Conservation (phyloP, 805 yeast genomes). For the Candida hispaniensis region DNA sequence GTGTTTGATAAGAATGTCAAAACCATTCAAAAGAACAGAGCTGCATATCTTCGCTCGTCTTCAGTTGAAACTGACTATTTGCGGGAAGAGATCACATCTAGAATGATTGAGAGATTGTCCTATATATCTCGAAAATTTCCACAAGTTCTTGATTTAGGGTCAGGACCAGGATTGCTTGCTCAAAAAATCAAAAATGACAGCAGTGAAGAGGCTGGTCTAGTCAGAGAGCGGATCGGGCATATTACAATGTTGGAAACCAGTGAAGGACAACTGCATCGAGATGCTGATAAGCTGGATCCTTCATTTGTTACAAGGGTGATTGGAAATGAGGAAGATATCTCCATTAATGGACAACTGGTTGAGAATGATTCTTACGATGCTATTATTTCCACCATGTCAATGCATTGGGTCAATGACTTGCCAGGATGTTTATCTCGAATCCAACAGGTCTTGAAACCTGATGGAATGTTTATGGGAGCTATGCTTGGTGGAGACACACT, state of each 20-base stretch:
- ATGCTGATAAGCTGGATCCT: conserved; percentile 37
- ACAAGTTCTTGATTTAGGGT: conserved; percentile 59
- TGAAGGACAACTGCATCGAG: conserved; percentile 41
- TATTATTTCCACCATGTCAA: conserved; percentile 56
- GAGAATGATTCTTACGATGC: conserved; percentile 52
- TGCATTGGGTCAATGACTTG: conserved; percentile 84
- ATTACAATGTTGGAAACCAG: conserved; percentile 62
- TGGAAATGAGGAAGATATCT: conserved; percentile 52
- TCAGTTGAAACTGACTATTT: conserved; percentile 58
- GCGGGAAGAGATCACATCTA: conserved; percentile 59
- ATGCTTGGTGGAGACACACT: conserved; percentile 78
- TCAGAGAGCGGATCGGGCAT: conserved; percentile 41
- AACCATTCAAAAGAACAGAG: conserved; percentile 45
- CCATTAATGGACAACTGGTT: conserved; percentile 19
- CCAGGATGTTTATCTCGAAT: conserved; percentile 51
- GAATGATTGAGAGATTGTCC: conserved; percentile 65
- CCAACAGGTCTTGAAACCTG: conserved; percentile 54
- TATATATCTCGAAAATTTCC: conserved; percentile 57
- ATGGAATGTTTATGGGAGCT: conserved; percentile 72
- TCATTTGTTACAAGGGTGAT: conserved; percentile 34
- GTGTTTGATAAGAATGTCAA: conserved; percentile 60
- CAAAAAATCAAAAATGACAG: conserved; percentile 33
- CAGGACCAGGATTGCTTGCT: conserved; percentile 56
- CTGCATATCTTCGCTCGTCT: conserved; percentile 37
- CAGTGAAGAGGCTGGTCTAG: conserved; percentile 42